These are phyloP conservation scores for Emiliania huxleyi DNA, from an alignment of 78 protist species.

Conservation along the genomic window DNA sequence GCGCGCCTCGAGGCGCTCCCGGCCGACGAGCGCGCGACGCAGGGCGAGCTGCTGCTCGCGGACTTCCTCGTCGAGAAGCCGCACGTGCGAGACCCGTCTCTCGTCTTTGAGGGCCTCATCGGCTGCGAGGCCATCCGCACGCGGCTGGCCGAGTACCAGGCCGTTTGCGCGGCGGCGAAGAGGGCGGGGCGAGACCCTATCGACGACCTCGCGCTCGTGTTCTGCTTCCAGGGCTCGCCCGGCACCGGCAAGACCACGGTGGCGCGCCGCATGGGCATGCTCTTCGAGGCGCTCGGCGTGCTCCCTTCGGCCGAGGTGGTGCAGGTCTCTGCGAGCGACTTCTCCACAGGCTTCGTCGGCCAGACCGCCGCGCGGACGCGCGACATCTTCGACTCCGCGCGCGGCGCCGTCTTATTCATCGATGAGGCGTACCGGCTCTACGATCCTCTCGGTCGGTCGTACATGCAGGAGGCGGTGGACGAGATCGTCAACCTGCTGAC, in stretches of 20 bases:
- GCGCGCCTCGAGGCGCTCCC: not conserved
- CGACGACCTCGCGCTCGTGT: not conserved
- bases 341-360: not conserved
- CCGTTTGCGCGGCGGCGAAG: not conserved
- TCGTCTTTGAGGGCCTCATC: not conserved
- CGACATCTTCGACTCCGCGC: not conserved
- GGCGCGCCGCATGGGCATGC: conserved; percentile 18
- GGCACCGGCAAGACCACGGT: conserved; percentile 61
- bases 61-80: not conserved
- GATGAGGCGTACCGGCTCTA: conserved; percentile 65
- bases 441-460: not conserved
- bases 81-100: too few relatives aligned
- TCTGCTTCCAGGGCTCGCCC: conserved; percentile 12
- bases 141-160: not conserved
- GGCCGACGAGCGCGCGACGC: not conserved
- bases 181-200: not conserved
- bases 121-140: too few relatives aligned
- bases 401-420: conserved; percentile 54
- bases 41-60: not conserved
- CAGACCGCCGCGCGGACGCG: not conserved
- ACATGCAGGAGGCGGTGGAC: conserved; percentile 17
- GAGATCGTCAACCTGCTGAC: not conserved
- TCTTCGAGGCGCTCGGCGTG: conserved; percentile 12
- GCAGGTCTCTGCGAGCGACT: not conserved
- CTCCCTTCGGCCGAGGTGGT: not conserved